Evolutionary conservation across 2,329 filamentous ascomycete species (phyloP).

Genomic region (Aureobasidium mangrovei): DNA sequence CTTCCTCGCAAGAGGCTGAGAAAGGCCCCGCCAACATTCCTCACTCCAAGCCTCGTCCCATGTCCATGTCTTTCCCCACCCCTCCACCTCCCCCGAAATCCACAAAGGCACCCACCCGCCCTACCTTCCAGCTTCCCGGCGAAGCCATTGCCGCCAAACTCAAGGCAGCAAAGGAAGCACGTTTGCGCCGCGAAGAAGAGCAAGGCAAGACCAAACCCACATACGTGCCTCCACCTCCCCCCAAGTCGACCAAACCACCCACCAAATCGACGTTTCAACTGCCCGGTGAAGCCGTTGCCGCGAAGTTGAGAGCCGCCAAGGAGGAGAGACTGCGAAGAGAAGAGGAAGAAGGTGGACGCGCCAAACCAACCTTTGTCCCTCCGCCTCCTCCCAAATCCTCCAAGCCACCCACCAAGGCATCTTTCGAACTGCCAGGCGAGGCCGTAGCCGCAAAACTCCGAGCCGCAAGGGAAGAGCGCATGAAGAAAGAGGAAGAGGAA

Average conservation of each 20-base stretch:
- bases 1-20: constrained; percentile 18
- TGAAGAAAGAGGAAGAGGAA: constrained; percentile 25
- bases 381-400: constrained; percentile 40
- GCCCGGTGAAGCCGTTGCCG: constrained; percentile 45
- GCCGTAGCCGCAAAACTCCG: constrained; percentile 44
- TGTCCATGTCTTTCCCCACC: constrained; percentile 40
- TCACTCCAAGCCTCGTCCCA: constrained; percentile 37
- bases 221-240: neutral
- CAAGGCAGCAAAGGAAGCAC: constrained; percentile 43
- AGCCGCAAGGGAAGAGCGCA: constrained; percentile 32
- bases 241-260: constrained; percentile 17
- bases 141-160: constrained; percentile 45
- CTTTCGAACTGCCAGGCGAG: constrained; percentile 46
- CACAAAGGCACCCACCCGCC: constrained; percentile 40
- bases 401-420: constrained; percentile 42
- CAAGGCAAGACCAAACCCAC: neutral
- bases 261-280: constrained; percentile 36
- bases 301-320: constrained; percentile 42
- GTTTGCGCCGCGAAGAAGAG: constrained; percentile 35
- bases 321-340: constrained; percentile 41
- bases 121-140: constrained; percentile 45
- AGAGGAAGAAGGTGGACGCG: constrained; percentile 19
- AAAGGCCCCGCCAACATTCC: constrained; percentile 22
- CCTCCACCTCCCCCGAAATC: constrained; percentile 42
- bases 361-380: constrained; percentile 22